These are phyloP conservation scores for Pythium folliculosum DNA, from an alignment of 352 stramenopile genomes.

Conservation along the genomic window DNA sequence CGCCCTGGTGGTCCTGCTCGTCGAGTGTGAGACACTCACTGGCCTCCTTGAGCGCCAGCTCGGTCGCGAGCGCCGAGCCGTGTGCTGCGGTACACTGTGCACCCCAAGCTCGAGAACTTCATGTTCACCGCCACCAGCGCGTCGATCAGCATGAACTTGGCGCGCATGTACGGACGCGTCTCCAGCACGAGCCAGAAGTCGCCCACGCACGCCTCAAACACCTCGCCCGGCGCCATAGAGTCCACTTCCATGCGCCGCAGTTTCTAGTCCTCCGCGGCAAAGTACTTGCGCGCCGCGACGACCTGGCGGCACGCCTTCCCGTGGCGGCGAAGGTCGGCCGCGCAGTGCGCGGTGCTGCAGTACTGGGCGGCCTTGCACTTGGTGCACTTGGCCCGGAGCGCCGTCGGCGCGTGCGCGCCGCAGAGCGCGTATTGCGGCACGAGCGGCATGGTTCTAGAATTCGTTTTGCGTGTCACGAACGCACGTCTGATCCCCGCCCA, in stretches of 20 bases:
- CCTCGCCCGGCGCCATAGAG: not conserved
- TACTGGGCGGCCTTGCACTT: not conserved
- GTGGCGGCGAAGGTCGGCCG: not conserved
- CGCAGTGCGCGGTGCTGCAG: not conserved
- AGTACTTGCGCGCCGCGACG: not conserved
- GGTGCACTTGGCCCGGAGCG: not conserved
- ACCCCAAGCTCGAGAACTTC: constrained; percentile 89
- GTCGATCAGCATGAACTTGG: constrained; percentile 3
- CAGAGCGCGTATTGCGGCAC: not conserved
- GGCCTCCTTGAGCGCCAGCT: constrained; percentile 7
- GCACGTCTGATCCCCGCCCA: no score
- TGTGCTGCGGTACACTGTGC: constrained; percentile 79
- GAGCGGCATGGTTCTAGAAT: not conserved
- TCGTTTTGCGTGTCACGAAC: no score
- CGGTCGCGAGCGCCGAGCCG: constrained; percentile 31
- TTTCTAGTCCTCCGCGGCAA: not conserved
- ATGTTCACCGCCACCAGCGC: constrained; percentile 66
- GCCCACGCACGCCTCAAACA: constrained; percentile 1
- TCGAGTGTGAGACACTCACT: not conserved
- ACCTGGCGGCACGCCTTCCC: not conserved
- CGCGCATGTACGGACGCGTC: constrained; percentile 11
- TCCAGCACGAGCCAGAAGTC: constrained; percentile 1
- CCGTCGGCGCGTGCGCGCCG: not conserved
- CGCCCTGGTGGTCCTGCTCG: constrained; percentile 7
- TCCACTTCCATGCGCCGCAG: not conserved